These are phyloP conservation scores for Botryotinia narcissicola DNA, from an alignment of 2,329 filamentous ascomycete species.

Conservation along the genomic window DNA sequence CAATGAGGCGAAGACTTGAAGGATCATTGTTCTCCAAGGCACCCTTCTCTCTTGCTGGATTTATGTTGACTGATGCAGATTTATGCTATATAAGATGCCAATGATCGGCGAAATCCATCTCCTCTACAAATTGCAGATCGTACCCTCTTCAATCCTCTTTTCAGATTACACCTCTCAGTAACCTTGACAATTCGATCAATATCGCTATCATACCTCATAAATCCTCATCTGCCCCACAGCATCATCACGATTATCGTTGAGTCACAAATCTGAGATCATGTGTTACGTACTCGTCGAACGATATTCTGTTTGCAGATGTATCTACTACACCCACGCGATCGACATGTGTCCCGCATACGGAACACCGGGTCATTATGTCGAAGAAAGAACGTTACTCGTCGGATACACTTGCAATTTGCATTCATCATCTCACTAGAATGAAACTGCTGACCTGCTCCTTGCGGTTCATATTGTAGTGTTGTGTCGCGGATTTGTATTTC, in stretches of 20 bases:
- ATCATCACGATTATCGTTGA: not conserved
- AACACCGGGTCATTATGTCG: constrained; percentile 58
- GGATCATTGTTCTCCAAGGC: constrained; percentile 8
- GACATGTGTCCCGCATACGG: constrained; percentile 65
- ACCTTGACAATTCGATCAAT: not conserved
- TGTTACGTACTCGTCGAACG: constrained; percentile 67
- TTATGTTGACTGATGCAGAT: constrained; percentile 34
- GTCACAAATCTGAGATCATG: constrained; percentile 46
- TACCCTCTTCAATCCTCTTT: not conserved
- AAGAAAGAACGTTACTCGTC: constrained; percentile 67
- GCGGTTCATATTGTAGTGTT: not conserved
- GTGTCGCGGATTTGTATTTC: not conserved
- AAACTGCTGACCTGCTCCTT: not conserved
- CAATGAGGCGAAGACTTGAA: constrained; percentile 17
- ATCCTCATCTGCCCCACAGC: not conserved
- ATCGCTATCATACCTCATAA: not conserved
- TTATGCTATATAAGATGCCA: constrained; percentile 10
- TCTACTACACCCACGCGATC: constrained; percentile 66
- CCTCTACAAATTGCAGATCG: not conserved
- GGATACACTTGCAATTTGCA: constrained; percentile 57
- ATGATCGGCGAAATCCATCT: not conserved
- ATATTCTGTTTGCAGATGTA: constrained; percentile 68
- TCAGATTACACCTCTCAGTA: not conserved
- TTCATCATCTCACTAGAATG: constrained; percentile 2
- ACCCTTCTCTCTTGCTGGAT: constrained; percentile 27